Percentiles rank a stretch among this genome's conserved stretches.
Conservation (phyloP, 2,329 filamentous ascomycete genomes). For the Ophidiomyces ophidiicola region DNA sequence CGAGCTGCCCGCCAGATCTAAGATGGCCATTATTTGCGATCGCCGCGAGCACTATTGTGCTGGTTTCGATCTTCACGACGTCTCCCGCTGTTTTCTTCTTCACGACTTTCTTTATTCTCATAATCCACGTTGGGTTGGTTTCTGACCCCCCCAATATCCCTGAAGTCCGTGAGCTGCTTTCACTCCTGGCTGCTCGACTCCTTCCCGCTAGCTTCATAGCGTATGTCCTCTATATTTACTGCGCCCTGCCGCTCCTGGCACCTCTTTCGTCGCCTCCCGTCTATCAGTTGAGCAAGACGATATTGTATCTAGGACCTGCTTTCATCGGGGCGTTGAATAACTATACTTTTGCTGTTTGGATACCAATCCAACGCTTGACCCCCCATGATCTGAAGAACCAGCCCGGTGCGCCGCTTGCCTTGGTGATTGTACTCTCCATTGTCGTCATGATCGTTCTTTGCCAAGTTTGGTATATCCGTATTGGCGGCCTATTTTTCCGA, state of each 20-base stretch:
- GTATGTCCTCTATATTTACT: slow-evolving; percentile 77
- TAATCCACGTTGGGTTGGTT: slow-evolving; percentile 80
- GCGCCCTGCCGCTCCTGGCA: slow-evolving; percentile 57
- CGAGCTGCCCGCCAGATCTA: slow-evolving; percentile 60
- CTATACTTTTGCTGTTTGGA: slow-evolving; percentile 77
- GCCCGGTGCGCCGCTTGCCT: slow-evolving; percentile 72
- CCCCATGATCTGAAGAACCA: slow-evolving; percentile 79
- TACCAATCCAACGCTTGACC: slow-evolving; percentile 86
- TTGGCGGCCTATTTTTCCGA: slow-evolving; percentile 65
- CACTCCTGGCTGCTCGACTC: slow-evolving; percentile 65
- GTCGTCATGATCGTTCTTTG: slow-evolving; percentile 56
- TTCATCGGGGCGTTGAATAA: slow-evolving; percentile 91
- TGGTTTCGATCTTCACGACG: slow-evolving; percentile 70
- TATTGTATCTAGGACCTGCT: slow-evolving; percentile 78
- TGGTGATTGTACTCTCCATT: slow-evolving; percentile 63
- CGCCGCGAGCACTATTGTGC: slow-evolving; percentile 63
- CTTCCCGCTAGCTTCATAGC: slow-evolving; percentile 78
- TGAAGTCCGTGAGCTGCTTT: slow-evolving; percentile 59
- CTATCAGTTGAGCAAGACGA: slow-evolving; percentile 69
- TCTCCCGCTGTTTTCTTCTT: slow-evolving; percentile 75
- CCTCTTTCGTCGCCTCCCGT: slow-evolving; percentile 52
- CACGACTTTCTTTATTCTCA: slow-evolving; percentile 66
- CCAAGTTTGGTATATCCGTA: slow-evolving; percentile 75
- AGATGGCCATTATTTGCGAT: slow-evolving; percentile 75
- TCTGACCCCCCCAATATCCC: slow-evolving; percentile 67